Base-by-base conservation (phyloP, 441 rosid species). In the Adansonia grandidieri region DNA sequence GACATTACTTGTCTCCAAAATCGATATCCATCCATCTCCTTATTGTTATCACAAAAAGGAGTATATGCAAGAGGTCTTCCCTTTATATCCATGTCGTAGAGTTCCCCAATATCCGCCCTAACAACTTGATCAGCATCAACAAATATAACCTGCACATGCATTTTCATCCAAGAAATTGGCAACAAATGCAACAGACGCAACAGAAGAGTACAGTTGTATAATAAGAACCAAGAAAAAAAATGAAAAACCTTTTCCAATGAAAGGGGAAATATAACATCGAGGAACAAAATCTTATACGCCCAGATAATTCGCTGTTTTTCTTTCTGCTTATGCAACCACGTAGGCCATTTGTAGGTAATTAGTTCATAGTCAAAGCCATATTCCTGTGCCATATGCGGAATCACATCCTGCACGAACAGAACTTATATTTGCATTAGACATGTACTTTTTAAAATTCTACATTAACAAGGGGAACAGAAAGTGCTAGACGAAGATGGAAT, bases 61-160 rank as follows among this genome's bases (percentile, higher is more conserved):
- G 99, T 97, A 83, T 97, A 97, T 13, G 99, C 99, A 65, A 93
- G 97, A 82, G 99, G 98, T 83, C 95, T 93, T 84, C 98, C 98
- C 87, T 93, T 95, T 47, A 97, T 79, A 86, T 97, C 93, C 99
- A 95, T 97, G 88, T 95, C 99, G 80, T 97, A 97, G 62, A 97
- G 92, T 81, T 97, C 98, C 78, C 98, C 98, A 97, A 97, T 95
- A 86, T 97, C 98, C 70, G 99, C 88, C 82, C 97, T 87, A 76
- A 95, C 92, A 74, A 97, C 86, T 86, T 97, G 99, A 90, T 97
- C 99, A 6, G 99, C 99, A 82, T 97, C 99, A 11, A 95, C 99
- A 84, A 97, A 97, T 86, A 97, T 95, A 85, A 97, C 99, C 99
- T 97, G 89, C 84, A 78, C 54, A 71, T 77, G 53, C 57, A 77